Base-by-base conservation (phyloP, 805 yeast genomes). In the Metschnikowia peoriensis region DNA sequence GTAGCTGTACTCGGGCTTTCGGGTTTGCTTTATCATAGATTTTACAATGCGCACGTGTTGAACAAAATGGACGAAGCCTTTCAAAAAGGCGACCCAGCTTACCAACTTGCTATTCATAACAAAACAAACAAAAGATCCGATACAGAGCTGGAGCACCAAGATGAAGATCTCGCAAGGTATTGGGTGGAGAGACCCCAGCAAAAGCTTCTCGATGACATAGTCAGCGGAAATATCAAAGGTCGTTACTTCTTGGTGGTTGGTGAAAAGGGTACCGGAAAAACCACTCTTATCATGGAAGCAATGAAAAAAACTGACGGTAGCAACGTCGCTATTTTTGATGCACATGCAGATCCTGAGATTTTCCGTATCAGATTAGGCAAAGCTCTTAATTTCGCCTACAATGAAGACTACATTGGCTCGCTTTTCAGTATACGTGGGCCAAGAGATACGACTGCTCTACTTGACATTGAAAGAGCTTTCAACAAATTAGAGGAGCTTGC, bases 251-350 rank as follows among this genome's bases (percentile, higher is more conserved):
- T 89, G 45, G 63, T 89, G 10, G 79, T 89, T 40, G 96, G 96
- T 32, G 96, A 88, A 65, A 88, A 89, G 64, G 96, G 96, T 1
- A 88, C 94, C 0, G 96, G 96, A 2, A 88, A 88, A 64, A 84
- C 91, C 0, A 84, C 93, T 0, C 77, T 89, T 73, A 75, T 89
- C 14, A 67, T 86, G 60, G 90, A 88, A 57, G 79, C 90, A 2
- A 81, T 89, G 75, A 78, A 82, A 53, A 80, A 84, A 57, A 82
- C 81, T 2, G 71, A 77, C 38, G 89, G 92, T 0, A 67, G 70
- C 47, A 81, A 85, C 60, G 88, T 89, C 46, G 81, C 89, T 0
- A 76, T 85, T 46, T 71, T 89, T 54, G 96, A 89, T 63, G 94
- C 94, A 1, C 94, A 88, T 61, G 85, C 92, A 0, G 96, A 89